Conservation (phyloP, 805 yeast species). For the Candida coquimbonensis region DNA sequence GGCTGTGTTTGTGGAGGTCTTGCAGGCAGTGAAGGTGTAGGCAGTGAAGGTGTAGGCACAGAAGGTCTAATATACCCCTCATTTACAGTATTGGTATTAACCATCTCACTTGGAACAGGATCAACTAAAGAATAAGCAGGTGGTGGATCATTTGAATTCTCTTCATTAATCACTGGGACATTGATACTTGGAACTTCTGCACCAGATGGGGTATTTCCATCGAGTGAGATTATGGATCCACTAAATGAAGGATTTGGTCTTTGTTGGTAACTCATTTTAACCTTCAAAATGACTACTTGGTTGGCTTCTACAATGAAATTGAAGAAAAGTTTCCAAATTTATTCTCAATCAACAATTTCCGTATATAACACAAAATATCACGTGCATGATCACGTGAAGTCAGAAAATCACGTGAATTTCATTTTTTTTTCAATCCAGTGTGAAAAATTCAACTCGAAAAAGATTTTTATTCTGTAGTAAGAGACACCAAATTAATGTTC, state of each 20-base stretch:
- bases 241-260: not conserved
- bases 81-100: not conserved
- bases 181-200: not conserved
- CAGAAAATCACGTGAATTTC: too few relatives aligned
- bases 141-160: slow-evolving; percentile 23
- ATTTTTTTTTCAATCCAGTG: too few relatives aligned
- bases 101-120: slow-evolving; percentile 5
- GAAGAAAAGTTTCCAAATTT: too few relatives aligned
- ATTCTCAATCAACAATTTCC: too few relatives aligned
- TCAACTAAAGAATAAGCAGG: slow-evolving; percentile 31
- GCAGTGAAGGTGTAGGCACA: not conserved
- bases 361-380: too few relatives aligned
- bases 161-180: slow-evolving; percentile 9
- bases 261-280: not conserved
- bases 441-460: not conserved
- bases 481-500: not conserved
- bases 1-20: not conserved
- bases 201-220: not conserved
- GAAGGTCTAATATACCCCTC: not conserved
- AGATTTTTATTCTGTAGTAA: too few relatives aligned
- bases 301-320: not conserved
- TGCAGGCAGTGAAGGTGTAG: not conserved
- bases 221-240: not conserved
- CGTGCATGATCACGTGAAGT: too few relatives aligned
- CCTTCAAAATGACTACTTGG: not conserved